Evolutionary conservation across 768 basidiomycete genomes (phyloP).

Genomic region (Leccinum broughii): DNA sequence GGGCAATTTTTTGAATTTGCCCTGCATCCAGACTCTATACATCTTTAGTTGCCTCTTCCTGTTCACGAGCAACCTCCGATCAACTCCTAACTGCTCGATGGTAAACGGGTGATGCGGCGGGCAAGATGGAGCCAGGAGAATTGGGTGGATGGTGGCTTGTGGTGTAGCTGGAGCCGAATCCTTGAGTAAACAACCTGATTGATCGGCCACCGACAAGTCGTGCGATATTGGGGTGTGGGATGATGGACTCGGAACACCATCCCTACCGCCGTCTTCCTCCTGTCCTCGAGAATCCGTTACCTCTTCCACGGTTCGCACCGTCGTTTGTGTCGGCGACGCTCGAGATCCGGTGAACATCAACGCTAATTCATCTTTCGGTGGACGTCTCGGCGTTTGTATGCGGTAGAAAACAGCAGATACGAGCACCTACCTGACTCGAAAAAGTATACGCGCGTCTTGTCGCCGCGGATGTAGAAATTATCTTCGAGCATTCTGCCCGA

Average conservation of each 20-base stretch:
- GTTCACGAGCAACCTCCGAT: slow-evolving; percentile 88
- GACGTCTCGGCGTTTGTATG: neutral
- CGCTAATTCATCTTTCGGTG: slow-evolving; percentile 67
- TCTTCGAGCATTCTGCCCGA: slow-evolving; percentile 83
- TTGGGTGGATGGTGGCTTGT: slow-evolving; percentile 34
- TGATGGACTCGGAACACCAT: slow-evolving; percentile 2
- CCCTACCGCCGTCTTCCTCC: slow-evolving; percentile 15
- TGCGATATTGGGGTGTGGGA: slow-evolving; percentile 13
- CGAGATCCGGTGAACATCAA: slow-evolving; percentile 72
- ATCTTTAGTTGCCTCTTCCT: slow-evolving; percentile 94
- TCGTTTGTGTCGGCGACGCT: slow-evolving; percentile 34
- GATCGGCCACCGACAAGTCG: neutral
- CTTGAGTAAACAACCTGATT: slow-evolving; percentile 1
- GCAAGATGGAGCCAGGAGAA: slow-evolving; percentile 26
- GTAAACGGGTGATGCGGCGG: slow-evolving; percentile 66
- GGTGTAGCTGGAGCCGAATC: neutral
- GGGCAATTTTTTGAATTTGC: slow-evolving; percentile 60
- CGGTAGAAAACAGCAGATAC: neutral
- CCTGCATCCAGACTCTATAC: slow-evolving; percentile 97
- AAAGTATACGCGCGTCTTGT: slow-evolving; percentile 97
- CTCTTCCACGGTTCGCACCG: slow-evolving; percentile 34
- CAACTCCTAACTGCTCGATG: slow-evolving; percentile 85
- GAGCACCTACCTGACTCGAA: slow-evolving; percentile 72
- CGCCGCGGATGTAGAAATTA: slow-evolving; percentile 95
- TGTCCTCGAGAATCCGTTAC: slow-evolving; percentile 34